A percentile compares a stretch with the other conserved stretches of the same genome.
Evolutionary conservation across 2,329 filamentous ascomycete genomes (phyloP).

Genomic region (Colletotrichum scovillei): DNA sequence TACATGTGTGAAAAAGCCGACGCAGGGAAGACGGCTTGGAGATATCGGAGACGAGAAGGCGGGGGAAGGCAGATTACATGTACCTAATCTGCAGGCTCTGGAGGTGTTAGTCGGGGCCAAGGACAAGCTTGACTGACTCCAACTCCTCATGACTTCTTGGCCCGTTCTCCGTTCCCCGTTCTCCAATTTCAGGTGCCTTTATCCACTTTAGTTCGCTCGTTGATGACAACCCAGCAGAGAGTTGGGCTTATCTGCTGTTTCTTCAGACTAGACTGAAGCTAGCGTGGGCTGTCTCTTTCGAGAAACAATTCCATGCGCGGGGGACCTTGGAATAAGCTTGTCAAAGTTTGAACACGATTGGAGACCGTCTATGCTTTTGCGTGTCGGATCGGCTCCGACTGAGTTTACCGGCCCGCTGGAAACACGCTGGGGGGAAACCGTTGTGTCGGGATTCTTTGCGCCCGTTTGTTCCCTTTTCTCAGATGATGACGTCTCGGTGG

Average conservation of each 20-base stretch:
- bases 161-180: background rate
- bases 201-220: too few species aligned
- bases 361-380: background rate
- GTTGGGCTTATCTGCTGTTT: background rate
- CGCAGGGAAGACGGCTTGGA: background rate
- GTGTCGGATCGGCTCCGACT: background rate
- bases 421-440: background rate
- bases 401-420: constrained; percentile 1
- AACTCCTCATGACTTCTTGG: background rate
- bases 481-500: background rate
- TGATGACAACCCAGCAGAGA: too few species aligned
- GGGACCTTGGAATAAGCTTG: background rate
- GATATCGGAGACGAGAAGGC: background rate
- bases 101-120: background rate
- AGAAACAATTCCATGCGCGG: background rate
- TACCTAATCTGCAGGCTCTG: background rate
- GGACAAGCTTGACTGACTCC: background rate
- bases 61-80: background rate
- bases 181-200: background rate
- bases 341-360: background rate
- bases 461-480: background rate
- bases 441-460: background rate
- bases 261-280: background rate
- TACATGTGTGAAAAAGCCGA: background rate
- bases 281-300: background rate